Percentiles rank a stretch among this genome's conserved stretches.
These are phyloP conservation scores for Mucor circinelloides DNA, from an alignment of 371 early-diverging fungal genomes.

Conservation along the genomic window DNA sequence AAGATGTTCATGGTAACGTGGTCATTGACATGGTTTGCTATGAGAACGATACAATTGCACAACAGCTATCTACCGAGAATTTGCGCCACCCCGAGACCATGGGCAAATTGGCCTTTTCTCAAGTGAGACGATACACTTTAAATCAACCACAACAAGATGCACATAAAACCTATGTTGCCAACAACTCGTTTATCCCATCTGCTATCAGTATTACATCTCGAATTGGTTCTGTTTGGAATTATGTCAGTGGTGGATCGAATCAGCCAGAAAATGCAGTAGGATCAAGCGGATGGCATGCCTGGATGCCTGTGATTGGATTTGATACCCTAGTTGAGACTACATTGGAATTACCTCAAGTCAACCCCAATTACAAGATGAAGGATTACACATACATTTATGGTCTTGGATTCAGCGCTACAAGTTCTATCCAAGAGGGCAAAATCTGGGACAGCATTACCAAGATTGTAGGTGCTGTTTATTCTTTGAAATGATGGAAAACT, in stretches of 20 bases:
- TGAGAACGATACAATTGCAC: slow-evolving; percentile 60
- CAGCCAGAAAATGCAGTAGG: slow-evolving; percentile 20
- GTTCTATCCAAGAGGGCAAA: slow-evolving; percentile 38
- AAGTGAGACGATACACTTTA: slow-evolving; percentile 65
- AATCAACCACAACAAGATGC: slow-evolving; percentile 48
- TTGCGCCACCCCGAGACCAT: slow-evolving; percentile 53
- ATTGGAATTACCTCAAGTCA: slow-evolving; percentile 71
- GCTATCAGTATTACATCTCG: slow-evolving; percentile 26
- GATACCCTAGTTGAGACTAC: slow-evolving; percentile 24
- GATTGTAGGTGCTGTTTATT: slow-evolving; percentile 41
- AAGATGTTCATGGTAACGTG: slow-evolving; percentile 65
- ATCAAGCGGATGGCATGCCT: slow-evolving; percentile 35
- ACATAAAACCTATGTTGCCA: slow-evolving; percentile 41
- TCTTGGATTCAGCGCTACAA: slow-evolving; percentile 51
- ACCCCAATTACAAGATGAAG: slow-evolving; percentile 56
- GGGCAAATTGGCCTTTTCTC: slow-evolving; percentile 48
- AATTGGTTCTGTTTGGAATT: slow-evolving; percentile 30
- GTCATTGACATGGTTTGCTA: slow-evolving; percentile 71
- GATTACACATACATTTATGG: slow-evolving; percentile 73
- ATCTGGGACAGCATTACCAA: slow-evolving; percentile 76
- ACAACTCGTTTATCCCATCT: slow-evolving; percentile 32
- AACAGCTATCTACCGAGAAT: slow-evolving; percentile 58
- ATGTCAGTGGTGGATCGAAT: slow-evolving; percentile 17
- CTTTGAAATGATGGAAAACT: neutral
- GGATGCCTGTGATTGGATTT: slow-evolving; percentile 38